These are phyloP conservation scores for Juglanconis sp. DNA, from an alignment of 2,329 filamentous ascomycete genomes.

Conservation along the genomic window DNA sequence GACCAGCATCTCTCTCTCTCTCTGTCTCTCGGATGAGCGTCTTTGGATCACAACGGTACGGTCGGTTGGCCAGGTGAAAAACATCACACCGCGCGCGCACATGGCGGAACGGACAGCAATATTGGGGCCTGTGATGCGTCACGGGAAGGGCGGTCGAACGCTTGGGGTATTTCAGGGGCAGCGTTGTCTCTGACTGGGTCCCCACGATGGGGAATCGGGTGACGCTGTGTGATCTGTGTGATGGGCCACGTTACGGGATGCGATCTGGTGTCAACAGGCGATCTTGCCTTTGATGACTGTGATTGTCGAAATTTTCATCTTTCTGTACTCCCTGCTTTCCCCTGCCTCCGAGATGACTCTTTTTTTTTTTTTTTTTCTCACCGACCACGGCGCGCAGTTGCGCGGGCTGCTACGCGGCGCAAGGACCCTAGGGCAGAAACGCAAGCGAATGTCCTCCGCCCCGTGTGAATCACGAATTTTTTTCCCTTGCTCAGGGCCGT, in stretches of 20 bases:
- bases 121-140: background rate
- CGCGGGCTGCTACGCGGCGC: background rate
- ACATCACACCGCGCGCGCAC: conserved; percentile 9
- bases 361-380: background rate
- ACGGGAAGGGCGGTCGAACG: conserved; percentile 10
- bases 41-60: background rate
- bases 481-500: background rate
- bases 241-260: conserved; percentile 1
- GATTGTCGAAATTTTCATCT: conserved; percentile 3
- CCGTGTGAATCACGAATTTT: conserved; percentile 5
- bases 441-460: conserved; percentile 9
- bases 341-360: background rate
- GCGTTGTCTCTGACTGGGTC: background rate
- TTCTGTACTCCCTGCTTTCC: background rate
- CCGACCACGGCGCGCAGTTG: background rate
- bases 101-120: background rate
- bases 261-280: conserved; percentile 5
- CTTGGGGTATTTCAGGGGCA: conserved; percentile 1
- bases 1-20: too few species aligned
- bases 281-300: conserved; percentile 11
- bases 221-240: background rate
- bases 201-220: conserved; percentile 8
- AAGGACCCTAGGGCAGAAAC: background rate
- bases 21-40: background rate
- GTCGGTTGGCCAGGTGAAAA: background rate